Base-by-base conservation (phyloP, 208 protist genomes). In the Trypanosomatidae sp. region DNA sequence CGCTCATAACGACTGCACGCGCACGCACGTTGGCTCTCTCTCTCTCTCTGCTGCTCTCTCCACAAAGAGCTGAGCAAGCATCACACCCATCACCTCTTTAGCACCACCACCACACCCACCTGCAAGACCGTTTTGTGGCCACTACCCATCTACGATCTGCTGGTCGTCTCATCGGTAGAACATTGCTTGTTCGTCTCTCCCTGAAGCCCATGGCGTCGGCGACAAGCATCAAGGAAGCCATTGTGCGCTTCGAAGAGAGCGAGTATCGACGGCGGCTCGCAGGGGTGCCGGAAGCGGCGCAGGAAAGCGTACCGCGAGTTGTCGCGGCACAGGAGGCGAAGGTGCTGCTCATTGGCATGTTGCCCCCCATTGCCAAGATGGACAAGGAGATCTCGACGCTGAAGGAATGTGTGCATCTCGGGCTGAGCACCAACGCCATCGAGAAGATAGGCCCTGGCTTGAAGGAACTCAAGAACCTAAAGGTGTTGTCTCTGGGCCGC, bases 291-390 rank as follows among this genome's bases (percentile, higher is more conserved):
- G 87, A 90, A 50, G 66, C 71, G 28, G 84, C 92, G 70, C 87
- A 82, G n/a, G 88, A 88, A 7, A 73, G 62, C 46, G 64, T 91
- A 39, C 89, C 89, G 17, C 77, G 77, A 6, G 88, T 96, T 8
- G 90, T 95, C 52, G 93, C 93, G 10, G 75, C 86, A 44, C 83
- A 96, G 80, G 89, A 95, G 72, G 56, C 77, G 36, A 89, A 94
- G 58, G 92, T 97, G 39, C 71, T 94, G 55, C 88, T 98, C 3
- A 95, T 96, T 60, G 91, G 93, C 53, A 82, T 94, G 88, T 79
- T 97, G 69, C 96, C 96, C 15, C 96, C 94, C 46, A 98, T 98
- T 71, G 82, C 86, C 12, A 98, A 98, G 82, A 98, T 98, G 93
- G 96, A 98, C 74, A 95, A 92, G 80, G 89, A 97, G 25, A 92